Base-by-base conservation (phyloP, 2,329 filamentous ascomycete species). In the Nigrograna mackinnonii region DNA sequence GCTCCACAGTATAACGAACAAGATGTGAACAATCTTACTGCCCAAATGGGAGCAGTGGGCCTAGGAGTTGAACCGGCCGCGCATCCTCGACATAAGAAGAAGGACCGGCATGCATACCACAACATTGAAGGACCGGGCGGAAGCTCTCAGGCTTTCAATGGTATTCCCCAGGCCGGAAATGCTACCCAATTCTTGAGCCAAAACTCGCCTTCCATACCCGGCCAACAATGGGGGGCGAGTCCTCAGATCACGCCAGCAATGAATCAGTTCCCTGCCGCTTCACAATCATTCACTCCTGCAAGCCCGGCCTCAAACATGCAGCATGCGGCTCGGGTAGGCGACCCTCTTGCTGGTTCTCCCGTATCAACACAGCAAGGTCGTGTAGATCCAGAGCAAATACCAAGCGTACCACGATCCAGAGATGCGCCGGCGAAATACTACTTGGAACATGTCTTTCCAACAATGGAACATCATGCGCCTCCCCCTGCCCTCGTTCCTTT, bases 101-200 rank as follows among this genome's bases (percentile, higher is more conserved):
- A 96, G 79, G 87, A 96, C 67, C 83, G 90, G 46, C 92, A 97
- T 71, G 92, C 91, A 50, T 88, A 95, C 69, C 92, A 97, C 68
- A 86, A 83, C 28, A 82, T 97, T 39, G 89, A 92, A 52, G 83
- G 87, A 17, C 78, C 85, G 11, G 77, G 77, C 4, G 83, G 84
- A 37, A 83, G 83, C 22, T 83, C 85, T 5, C 83, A 87, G 60
- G 74, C 83, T 9, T 88, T 87, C 71, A 85, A 86, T 63, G 85
- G 83, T 47, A 82, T 85, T 60, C 82, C 84, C 2, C 77, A 80
- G 18, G 73, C 75, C 9, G 80, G 77, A 21, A 76, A 76, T 18
- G 75, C 79, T 14, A 70, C 77, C 20, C 78, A 80, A 55, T 87
- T 82, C 66, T 62, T 85, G 38, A 85, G 85, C 57, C 65, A 67